These are phyloP conservation scores for Arthrobotrys sphaeroides DNA, from an alignment of 2,329 filamentous ascomycete genomes.

Conservation along the genomic window DNA sequence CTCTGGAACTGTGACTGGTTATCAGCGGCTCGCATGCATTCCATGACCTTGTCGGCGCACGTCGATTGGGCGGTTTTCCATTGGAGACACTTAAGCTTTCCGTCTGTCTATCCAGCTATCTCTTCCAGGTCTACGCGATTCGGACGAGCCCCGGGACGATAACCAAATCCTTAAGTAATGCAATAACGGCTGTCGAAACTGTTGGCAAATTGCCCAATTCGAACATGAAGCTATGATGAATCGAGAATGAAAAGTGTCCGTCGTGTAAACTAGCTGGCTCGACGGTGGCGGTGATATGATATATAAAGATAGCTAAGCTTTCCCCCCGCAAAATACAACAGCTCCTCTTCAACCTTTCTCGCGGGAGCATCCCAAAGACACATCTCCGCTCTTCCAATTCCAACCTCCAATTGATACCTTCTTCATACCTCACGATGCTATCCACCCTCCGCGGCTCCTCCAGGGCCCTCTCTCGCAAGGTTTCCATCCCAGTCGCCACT, in stretches of 20 bases:
- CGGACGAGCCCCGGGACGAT: constrained; percentile 35
- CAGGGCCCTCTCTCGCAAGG: constrained; percentile 37
- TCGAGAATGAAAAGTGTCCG: constrained; percentile 54
- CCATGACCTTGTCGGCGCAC: constrained; percentile 11
- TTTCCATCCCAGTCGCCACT: constrained; percentile 11
- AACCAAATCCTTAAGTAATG: constrained; percentile 4
- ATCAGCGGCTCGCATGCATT: constrained; percentile 46
- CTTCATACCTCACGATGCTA: constrained; percentile 44
- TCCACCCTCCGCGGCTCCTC: constrained; percentile 48
- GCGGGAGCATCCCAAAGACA: not conserved
- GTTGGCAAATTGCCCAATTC: constrained; percentile 10
- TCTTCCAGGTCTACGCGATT: not conserved
- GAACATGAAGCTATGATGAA: no score
- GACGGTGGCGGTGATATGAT: constrained; percentile 1
- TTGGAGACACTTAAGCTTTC: constrained; percentile 18
- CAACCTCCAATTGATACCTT: constrained; percentile 25
- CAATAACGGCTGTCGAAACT: not conserved
- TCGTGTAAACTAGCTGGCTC: constrained; percentile 22
- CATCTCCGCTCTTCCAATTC: constrained; percentile 23
- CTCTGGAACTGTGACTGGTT: constrained; percentile 45
- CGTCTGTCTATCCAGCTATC: constrained; percentile 6
- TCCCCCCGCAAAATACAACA: constrained; percentile 27
- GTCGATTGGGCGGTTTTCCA: constrained; percentile 32
- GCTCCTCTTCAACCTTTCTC: not conserved
- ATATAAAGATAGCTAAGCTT: constrained; percentile 1